Conservation (phyloP, 768 basidiomycete genomes). For the Galerina sulciceps region DNA sequence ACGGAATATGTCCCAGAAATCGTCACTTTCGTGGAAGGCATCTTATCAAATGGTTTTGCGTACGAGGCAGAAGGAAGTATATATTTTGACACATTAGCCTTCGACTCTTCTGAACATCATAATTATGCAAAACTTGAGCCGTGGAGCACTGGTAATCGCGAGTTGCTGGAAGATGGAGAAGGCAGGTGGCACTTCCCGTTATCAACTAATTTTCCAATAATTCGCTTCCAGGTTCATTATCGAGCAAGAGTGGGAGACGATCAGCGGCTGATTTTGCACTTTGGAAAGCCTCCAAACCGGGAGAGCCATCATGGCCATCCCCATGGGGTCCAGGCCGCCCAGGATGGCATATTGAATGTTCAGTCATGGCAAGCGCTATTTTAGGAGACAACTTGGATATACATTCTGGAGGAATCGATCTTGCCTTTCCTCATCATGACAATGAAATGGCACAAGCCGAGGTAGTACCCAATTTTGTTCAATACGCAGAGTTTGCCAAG, state of each 20-base stretch:
- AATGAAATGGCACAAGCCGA: conserved; percentile 98
- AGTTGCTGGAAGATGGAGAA: conserved; percentile 90
- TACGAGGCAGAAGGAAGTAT: conserved; percentile 75
- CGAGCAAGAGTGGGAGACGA: conserved; percentile 63
- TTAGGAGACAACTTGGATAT: conserved; percentile 94
- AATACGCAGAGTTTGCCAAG: neutral
- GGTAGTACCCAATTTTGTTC: conserved; percentile 42
- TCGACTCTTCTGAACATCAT: conserved; percentile 78
- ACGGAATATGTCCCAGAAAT: conserved; percentile 98
- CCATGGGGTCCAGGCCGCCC: conserved; percentile 97
- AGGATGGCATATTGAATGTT: conserved; percentile 99
- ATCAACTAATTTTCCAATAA: neutral
- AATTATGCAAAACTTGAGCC: conserved; percentile 95
- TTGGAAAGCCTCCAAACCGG: conserved; percentile 96
- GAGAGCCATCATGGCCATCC: conserved; percentile 96
- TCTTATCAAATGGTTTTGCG: conserved; percentile 86
- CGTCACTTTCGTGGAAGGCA: conserved; percentile 83
- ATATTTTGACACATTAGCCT: conserved; percentile 87
- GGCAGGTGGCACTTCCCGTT: conserved; percentile 45
- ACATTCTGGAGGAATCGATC: conserved; percentile 95
- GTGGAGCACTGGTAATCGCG: conserved; percentile 93
- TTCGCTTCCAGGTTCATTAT: conserved; percentile 37
- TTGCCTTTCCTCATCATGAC: conserved; percentile 99
- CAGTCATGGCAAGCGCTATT: conserved; percentile 94
- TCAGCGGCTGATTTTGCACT: conserved; percentile 94